Conservation (phyloP, 805 yeast species). For the Metschnikowia santaceciliae region DNA sequence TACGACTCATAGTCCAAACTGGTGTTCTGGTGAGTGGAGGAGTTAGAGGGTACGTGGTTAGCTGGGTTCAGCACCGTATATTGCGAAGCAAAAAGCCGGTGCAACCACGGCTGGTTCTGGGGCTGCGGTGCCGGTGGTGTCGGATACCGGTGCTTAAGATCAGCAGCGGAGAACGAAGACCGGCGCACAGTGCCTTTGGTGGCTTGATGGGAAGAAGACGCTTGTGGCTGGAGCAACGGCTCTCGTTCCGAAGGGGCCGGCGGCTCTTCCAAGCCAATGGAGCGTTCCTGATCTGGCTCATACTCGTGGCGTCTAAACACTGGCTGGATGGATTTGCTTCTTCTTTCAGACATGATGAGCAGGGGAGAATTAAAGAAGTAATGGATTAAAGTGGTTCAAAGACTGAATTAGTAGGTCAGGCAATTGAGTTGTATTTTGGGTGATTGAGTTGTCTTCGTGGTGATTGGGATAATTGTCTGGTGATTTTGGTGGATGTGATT, state of each 20-base stretch:
- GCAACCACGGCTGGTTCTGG: constrained; percentile 22
- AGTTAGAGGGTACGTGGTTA: constrained; percentile 8
- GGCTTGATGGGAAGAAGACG: neutral
- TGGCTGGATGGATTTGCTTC: constrained; percentile 3
- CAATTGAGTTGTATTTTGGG: too few relatives aligned
- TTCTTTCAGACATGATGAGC: neutral
- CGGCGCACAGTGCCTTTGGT: constrained; percentile 6
- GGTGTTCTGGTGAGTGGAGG: constrained; percentile 8
- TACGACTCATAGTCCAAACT: constrained; percentile 6
- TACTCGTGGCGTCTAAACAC: neutral
- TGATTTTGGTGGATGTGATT: too few relatives aligned
- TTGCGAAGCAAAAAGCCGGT: constrained; percentile 25
- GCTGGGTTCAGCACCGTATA: constrained; percentile 30
- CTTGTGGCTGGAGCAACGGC: neutral
- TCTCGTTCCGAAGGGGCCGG: neutral
- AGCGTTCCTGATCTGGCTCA: neutral
- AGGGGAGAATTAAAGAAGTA: too few relatives aligned
- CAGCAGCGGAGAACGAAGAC: constrained; percentile 16
- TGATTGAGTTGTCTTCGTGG: too few relatives aligned
- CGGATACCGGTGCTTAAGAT: constrained; percentile 8
- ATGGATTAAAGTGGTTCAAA: too few relatives aligned
- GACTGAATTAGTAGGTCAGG: too few relatives aligned
- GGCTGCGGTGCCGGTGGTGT: neutral
- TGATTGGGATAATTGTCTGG: too few relatives aligned
- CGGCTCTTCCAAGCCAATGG: neutral